phyloP scores from a whole-genome alignment of 164 flowering plant species.

The Umbilicus rupestris region DNA sequence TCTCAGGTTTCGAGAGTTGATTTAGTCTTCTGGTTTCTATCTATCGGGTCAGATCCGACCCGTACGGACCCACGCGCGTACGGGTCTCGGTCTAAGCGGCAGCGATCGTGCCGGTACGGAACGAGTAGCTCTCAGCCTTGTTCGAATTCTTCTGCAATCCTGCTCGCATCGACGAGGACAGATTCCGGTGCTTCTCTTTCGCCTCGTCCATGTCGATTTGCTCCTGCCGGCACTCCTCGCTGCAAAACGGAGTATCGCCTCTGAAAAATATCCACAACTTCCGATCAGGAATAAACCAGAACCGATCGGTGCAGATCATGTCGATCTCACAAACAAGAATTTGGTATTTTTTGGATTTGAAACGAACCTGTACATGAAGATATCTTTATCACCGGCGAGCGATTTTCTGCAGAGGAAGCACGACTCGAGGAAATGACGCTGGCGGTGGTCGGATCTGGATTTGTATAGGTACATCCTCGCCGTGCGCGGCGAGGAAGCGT shows the following conservation, averaged over 20 bases:
- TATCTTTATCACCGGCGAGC: conserved; percentile 53
- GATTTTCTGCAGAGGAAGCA: conserved; percentile 65
- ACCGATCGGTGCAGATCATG: not conserved
- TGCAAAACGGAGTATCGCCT: conserved; percentile 89
- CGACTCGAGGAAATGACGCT: conserved; percentile 59
- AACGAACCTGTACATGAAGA: conserved; percentile 99
- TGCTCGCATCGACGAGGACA: conserved; percentile 41
- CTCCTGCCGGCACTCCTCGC: conserved; percentile 78
- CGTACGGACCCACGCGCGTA: not conserved
- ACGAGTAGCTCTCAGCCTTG: conserved; percentile 28
- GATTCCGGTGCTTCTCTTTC: conserved; percentile 52
- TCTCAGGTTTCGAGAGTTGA: too few relatives aligned
- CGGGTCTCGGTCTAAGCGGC: conserved; percentile 32
- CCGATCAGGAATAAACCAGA: not conserved
- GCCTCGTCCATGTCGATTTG: conserved; percentile 77
- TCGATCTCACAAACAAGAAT: not conserved
- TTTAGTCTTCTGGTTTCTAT: too few relatives aligned
- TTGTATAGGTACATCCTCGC: conserved; percentile 26
- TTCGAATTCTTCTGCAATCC: conserved; percentile 37
- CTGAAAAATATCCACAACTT: conserved; percentile 28
- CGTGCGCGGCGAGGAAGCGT: conserved; percentile 31
- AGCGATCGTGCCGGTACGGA: conserved; percentile 47
- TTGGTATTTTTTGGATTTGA: too few relatives aligned
- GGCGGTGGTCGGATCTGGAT: conserved; percentile 34
- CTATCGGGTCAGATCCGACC: not conserved